Evolutionary conservation across 2,329 filamentous ascomycete genomes (phyloP).

Genomic region (Colletotrichum coccodes): DNA sequence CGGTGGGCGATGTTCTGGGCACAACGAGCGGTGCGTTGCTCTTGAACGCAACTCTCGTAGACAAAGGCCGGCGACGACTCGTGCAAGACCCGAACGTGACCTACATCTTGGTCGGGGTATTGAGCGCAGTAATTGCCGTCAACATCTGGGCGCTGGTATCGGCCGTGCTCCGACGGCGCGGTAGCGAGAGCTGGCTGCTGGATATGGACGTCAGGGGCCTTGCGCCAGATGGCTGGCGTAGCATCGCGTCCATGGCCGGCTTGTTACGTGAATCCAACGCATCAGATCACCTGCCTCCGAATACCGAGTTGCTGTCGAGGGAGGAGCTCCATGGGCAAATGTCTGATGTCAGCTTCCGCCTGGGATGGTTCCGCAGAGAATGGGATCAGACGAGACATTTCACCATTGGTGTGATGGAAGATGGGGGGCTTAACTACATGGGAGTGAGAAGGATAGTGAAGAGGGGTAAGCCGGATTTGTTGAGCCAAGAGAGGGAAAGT

Average conservation of each 20-base stretch:
- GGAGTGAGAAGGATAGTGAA: neutral
- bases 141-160: slow-evolving; percentile 10
- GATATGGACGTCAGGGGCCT: slow-evolving; percentile 12
- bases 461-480: slow-evolving; percentile 3
- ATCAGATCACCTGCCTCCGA: neutral
- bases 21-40: neutral
- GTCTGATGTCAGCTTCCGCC: neutral
- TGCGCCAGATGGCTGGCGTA: neutral
- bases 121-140: neutral
- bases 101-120: slow-evolving; percentile 2
- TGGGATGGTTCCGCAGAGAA: slow-evolving; percentile 18
- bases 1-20: neutral
- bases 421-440: neutral
- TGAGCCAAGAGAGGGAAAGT: neutral
- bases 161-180: neutral
- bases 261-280: neutral
- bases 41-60: neutral
- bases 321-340: slow-evolving; percentile 6
- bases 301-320: neutral
- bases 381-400: neutral
- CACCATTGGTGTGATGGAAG: slow-evolving; percentile 7
- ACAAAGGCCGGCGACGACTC: slow-evolving; percentile 6
- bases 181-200: neutral
- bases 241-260: neutral
- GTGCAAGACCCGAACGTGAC: slow-evolving; percentile 10